Conservation (phyloP, 257 asterid genomes). For the Petunia secreta region DNA sequence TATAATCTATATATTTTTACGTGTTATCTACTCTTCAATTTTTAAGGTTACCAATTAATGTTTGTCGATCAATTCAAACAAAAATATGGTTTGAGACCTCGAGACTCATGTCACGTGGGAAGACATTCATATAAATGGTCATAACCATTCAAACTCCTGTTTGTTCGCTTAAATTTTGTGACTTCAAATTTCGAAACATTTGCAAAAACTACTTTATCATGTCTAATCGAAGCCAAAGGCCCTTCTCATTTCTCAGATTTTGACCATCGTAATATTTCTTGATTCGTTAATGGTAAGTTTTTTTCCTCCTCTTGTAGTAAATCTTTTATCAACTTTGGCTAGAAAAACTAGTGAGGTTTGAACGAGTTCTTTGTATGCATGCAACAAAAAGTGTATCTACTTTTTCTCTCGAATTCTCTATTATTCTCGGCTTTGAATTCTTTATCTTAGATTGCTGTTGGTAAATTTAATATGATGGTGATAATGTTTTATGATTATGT, state of each 20-base stretch:
- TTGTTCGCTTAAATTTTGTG: conserved; percentile 27
- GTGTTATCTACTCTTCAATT: no score
- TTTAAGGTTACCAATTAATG: no score
- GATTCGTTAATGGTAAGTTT: conserved; percentile 7
- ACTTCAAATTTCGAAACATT: not conserved
- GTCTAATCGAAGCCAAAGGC: not conserved
- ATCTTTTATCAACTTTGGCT: not conserved
- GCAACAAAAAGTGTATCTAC: no score
- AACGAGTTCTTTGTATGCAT: no score
- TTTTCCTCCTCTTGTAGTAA: not conserved
- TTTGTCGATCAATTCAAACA: no score
- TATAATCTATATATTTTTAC: no score
- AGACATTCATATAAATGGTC: not conserved
- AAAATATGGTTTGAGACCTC: not conserved
- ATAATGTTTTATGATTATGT: not conserved
- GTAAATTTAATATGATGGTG: not conserved
- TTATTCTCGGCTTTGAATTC: no score
- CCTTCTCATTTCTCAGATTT: conserved; percentile 10
- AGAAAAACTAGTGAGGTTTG: no score
- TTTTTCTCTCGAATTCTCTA: no score
- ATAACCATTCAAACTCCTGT: conserved; percentile 36
- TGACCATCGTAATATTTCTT: not conserved
- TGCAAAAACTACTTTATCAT: not conserved
- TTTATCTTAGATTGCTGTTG: not conserved
- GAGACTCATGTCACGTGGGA: not conserved